Percentiles rank a stretch among this genome's conserved stretches.
Conservation (phyloP, 2,329 filamentous ascomycete genomes). For the Pseudogymnoascus sp. region DNA sequence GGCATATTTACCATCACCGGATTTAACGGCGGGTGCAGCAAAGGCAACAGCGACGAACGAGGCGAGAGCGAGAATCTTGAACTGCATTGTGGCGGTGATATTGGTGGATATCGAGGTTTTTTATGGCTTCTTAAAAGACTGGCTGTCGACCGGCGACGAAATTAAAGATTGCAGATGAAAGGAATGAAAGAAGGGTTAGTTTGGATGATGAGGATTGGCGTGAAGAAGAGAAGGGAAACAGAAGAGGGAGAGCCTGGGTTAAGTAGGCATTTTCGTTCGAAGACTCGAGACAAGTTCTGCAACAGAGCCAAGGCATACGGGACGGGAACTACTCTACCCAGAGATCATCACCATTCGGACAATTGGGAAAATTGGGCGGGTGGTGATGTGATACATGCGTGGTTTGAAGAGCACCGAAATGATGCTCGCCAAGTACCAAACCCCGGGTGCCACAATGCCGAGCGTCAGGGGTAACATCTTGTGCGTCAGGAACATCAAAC, state of each 20-base stretch:
- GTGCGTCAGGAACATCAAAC: background rate
- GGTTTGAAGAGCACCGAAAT: background rate
- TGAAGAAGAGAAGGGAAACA: background rate
- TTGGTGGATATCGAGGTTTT: background rate
- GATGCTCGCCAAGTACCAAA: background rate
- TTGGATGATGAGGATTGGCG: conserved; percentile 5
- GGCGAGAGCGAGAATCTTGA: background rate
- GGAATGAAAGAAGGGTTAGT: background rate
- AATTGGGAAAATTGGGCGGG: background rate
- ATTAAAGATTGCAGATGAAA: background rate
- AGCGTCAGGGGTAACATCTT: background rate
- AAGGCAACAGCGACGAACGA: background rate
- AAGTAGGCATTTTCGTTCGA: background rate
- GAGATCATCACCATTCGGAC: background rate
- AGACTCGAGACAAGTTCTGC: background rate
- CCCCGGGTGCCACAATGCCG: background rate
- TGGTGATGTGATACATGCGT: conserved; percentile 6
- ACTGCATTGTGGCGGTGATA: conserved; percentile 4
- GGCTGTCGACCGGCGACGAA: conserved; percentile 5
- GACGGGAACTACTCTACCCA: conserved; percentile 4
- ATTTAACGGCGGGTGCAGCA: background rate
- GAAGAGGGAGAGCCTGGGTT: background rate
- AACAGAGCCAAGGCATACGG: background rate
- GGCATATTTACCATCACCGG: background rate
- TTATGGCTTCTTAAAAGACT: background rate